phyloP scores from a whole-genome alignment of 1,284 basidiomycete species.

The Ustilago crameri region DNA sequence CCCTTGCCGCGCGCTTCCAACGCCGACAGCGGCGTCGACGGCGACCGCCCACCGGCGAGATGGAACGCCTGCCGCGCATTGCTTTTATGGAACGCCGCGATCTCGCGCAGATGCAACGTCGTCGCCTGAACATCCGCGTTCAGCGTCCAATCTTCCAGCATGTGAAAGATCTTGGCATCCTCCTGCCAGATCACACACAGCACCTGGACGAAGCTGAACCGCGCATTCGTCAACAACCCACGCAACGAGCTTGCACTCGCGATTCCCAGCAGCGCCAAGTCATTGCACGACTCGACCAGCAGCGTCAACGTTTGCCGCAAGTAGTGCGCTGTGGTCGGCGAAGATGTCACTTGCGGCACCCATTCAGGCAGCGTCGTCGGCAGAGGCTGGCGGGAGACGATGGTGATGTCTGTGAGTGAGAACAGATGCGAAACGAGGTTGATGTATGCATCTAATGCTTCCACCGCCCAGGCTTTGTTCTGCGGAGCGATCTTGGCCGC shows the following conservation, averaged over 20 bases:
- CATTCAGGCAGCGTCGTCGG: slow-evolving; percentile 72
- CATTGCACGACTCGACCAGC: slow-evolving; percentile 84
- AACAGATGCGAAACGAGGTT: slow-evolving; percentile 89
- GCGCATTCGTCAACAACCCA: slow-evolving; percentile 80
- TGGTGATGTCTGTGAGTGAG: slow-evolving; percentile 77
- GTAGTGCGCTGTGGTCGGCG: slow-evolving; percentile 84
- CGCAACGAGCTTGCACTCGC: slow-evolving; percentile 73
- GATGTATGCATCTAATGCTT: slow-evolving; percentile 88
- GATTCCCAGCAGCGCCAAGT: slow-evolving; percentile 83
- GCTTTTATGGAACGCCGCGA: slow-evolving; percentile 85
- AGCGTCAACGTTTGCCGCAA: slow-evolving; percentile 83
- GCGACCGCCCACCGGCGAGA: slow-evolving; percentile 79
- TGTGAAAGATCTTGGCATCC: slow-evolving; percentile 85
- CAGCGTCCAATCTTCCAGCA: slow-evolving; percentile 85
- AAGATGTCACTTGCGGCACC: slow-evolving; percentile 81
- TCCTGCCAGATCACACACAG: slow-evolving; percentile 83
- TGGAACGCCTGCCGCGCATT: slow-evolving; percentile 83
- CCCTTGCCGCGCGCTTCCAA: slow-evolving; percentile 29
- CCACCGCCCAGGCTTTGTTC: slow-evolving; percentile 88
- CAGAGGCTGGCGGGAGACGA: slow-evolving; percentile 73
- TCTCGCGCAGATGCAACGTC: slow-evolving; percentile 75
- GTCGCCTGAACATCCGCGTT: slow-evolving; percentile 71
- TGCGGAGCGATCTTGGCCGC: slow-evolving; percentile 83
- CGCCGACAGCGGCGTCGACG: slow-evolving; percentile 11
- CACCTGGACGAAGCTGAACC: slow-evolving; percentile 88